These are phyloP conservation scores for Coix lacrymajobi DNA, from an alignment of 176 grass and related monocot genomes.

Conservation along the genomic window DNA sequence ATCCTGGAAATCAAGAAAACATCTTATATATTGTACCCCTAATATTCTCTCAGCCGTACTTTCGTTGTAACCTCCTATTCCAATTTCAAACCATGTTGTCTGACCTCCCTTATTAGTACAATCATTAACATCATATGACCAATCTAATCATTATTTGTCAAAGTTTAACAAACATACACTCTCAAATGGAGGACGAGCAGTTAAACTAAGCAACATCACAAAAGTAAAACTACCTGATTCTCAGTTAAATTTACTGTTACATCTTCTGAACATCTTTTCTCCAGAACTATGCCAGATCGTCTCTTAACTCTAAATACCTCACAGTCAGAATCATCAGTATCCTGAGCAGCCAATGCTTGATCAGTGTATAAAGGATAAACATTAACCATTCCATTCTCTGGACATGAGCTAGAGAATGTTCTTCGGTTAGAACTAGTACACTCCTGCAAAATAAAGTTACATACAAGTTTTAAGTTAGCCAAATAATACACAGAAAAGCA, in stretches of 20 bases:
- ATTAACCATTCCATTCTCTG: slow-evolving; percentile 19
- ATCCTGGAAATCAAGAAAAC: background rate
- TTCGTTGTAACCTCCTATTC: background rate
- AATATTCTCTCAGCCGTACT: background rate
- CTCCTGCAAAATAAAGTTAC: slow-evolving; percentile 38
- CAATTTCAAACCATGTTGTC: background rate
- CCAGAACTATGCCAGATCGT: slow-evolving; percentile 44
- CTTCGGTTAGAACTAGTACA: slow-evolving; percentile 47
- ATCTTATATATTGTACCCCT: background rate
- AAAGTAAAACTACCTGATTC: slow-evolving; percentile 54
- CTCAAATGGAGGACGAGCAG: background rate
- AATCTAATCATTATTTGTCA: background rate
- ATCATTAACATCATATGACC: background rate
- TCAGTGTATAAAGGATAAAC: slow-evolving; percentile 23
- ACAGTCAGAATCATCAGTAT: slow-evolving; percentile 83
- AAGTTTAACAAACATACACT: slow-evolving; percentile 5
- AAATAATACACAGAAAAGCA: background rate
- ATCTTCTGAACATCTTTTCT: slow-evolving; percentile 32
- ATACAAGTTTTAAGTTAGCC: slow-evolving; percentile 19
- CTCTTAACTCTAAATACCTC: slow-evolving; percentile 89
- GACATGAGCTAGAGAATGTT: slow-evolving; percentile 31
- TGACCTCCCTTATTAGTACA: background rate
- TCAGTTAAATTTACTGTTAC: slow-evolving; percentile 37
- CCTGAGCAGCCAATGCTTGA: slow-evolving; percentile 40
- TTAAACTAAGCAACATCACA: background rate